Evolutionary conservation across 2,329 filamentous ascomycete genomes (phyloP), one percentile per base, ranked within the genome.

Genomic region (Akanthomyces uredinophilus): DNA sequence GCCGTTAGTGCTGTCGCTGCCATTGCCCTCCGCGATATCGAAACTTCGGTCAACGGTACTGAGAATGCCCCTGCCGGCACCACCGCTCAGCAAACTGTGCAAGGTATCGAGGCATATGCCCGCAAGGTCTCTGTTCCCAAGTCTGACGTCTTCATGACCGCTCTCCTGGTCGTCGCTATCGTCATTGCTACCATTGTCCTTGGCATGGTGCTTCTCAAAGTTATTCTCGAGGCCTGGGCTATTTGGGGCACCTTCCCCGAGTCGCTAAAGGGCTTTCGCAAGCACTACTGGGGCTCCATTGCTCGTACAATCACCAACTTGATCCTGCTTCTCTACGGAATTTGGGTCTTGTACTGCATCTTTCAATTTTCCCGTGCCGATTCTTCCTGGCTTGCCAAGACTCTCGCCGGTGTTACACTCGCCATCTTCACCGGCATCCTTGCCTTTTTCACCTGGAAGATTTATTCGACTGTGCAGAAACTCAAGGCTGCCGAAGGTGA

Each of bases 281-380:
- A 96, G 78, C 91, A 96, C 74, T 98, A 98, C 80, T 98, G 95
- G 95, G 90, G 91, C 67, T 87, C 92, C 61, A 88, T 99, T 73
- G 91, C 89, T 51, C 91, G 94, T 64, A 89, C 92, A 18, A 90
- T 98, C 70, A 96, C 92, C 49, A 90, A 91, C 67, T 82, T 99
- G 74, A 92, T 99, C 68, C 82, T 98, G 64, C 79, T 98, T 20
- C 84, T 98, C 3, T 99, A 98, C 76, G 92, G 95, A 65, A 85
- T 96, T 64, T 98, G 95, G 95, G 91, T 92, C 1, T 79, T 98
- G 49, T 98, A 96, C 77, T 98, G 94, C 74, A 85, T 99, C 65
- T 98, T 94, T 75, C 95, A 99, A 72, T 96, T 98, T 75, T 95
- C 89, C 1, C 84, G 88, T 47, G 93, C 94, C 63, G 95, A 98